Evolutionary conservation across 352 stramenopile species (phyloP).

Genomic region (Globisporangium abappressorium): DNA sequence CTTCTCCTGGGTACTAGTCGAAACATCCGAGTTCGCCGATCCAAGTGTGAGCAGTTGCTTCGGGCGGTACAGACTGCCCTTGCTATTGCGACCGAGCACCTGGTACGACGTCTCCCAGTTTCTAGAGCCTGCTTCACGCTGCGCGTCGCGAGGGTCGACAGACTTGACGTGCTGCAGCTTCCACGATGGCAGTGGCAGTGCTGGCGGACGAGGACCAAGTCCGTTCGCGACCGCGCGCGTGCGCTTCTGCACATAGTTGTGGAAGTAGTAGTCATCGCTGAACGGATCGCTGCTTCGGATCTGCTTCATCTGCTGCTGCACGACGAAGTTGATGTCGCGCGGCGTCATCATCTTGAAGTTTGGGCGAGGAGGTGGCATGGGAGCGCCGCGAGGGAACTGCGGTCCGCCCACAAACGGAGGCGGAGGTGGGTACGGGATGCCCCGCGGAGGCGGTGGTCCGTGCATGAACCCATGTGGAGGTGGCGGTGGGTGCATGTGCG

Average conservation of each 20-base stretch:
- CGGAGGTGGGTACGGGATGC: constrained; percentile 30
- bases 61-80: constrained; percentile 75
- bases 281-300: constrained; percentile 84
- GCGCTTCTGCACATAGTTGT: constrained; percentile 83
- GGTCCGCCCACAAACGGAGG: constrained; percentile 17
- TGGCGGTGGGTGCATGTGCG: constrained; percentile 33
- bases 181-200: constrained; percentile 67
- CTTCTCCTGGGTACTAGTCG: constrained; percentile 8
- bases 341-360: constrained; percentile 85
- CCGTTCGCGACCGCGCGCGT: constrained; percentile 26
- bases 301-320: constrained; percentile 86
- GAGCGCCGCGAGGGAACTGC: constrained; percentile 22
- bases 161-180: constrained; percentile 84
- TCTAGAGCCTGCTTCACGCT: constrained; percentile 62
- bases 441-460: constrained; percentile 28
- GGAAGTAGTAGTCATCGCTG: constrained; percentile 88
- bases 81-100: constrained; percentile 74
- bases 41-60: constrained; percentile 64
- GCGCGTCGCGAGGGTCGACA: constrained; percentile 54
- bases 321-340: constrained; percentile 81
- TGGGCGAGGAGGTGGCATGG: constrained; percentile 40
- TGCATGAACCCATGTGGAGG: constrained; percentile 38
- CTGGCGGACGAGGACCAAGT: constrained; percentile 26
- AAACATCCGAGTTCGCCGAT: constrained; percentile 13
- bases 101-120: constrained; percentile 74